Base-by-base conservation (phyloP, 495 filamentous ascomycete genomes). In the Mytilinidion resinicola region DNA sequence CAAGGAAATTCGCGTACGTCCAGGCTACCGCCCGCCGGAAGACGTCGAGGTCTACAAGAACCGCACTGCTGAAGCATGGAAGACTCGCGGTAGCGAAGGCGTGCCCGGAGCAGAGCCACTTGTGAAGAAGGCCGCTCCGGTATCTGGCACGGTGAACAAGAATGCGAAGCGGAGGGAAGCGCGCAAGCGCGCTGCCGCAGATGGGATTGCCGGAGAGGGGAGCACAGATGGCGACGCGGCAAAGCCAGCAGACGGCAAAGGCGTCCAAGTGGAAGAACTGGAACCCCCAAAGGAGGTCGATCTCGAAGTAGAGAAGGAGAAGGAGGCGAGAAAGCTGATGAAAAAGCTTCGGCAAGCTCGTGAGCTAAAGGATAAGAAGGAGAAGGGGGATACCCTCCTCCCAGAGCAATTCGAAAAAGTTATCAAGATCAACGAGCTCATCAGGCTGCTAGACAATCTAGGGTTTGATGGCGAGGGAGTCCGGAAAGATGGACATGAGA, bases 381-480 rank as follows among this genome's bases (percentile, higher is more conserved):
- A 96, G 20, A 81, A 83, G 38, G 95, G 93, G 21, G 85, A 87
- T 60, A 75, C 78, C 0, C 71, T 99, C 60, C 76, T 96, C 12
- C 95, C 95, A 0, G 95, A 99, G 73, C 95, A 99, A 75, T 85
- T 97, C 53, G 91, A 90, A 58, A 99, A 99, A 76, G 87, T 99
- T 46, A 93, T 95, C 67, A 95, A 91, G 72, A 95, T 99, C 67
- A 88, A 89, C 51, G 93, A 96, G 73, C 78, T 99, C 17, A 85
- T 96, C 52, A 80, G 90, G 35, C 90, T 97, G 69, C 78, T 99
- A 30, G 90, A 96, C 63, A 77, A 78, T 7, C 75, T 99, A 33
- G 95, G 93, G 0, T 91, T 97, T 57, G 88, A 96, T 70, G 70
- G 73, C 20, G 78, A 86, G 52, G 84, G 81, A 0, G 77, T 81